Conservation (phyloP, 257 asterid species). For the Ajuga chamaepitys region DNA sequence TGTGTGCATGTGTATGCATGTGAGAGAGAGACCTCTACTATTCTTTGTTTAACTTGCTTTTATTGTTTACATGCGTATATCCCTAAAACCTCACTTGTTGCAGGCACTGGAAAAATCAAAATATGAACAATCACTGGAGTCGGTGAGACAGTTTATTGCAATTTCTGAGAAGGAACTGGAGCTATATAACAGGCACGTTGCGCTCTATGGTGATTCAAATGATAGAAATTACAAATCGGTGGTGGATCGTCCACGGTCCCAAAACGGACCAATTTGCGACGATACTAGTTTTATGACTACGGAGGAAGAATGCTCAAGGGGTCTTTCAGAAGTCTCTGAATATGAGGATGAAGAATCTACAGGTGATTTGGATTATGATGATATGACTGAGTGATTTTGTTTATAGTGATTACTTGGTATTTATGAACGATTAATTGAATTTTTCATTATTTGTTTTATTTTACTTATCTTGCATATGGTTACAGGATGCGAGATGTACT, state of each 20-base stretch:
- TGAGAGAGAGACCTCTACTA: too few species aligned
- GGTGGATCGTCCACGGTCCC: slow-evolving; percentile 31
- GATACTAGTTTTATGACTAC: slow-evolving; percentile 1
- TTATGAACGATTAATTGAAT: too few species aligned
- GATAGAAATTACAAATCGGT: slow-evolving; percentile 49
- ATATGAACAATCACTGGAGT: slow-evolving; percentile 84
- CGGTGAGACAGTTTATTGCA: slow-evolving; percentile 77
- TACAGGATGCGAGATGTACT: too few species aligned
- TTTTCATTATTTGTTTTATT: too few species aligned
- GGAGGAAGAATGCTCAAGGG: slow-evolving; percentile 14
- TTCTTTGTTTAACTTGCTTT: too few species aligned
- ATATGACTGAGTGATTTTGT: slow-evolving; percentile 12
- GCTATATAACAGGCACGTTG: slow-evolving; percentile 75
- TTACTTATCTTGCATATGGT: too few species aligned
- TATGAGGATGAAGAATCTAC: slow-evolving; percentile 17
- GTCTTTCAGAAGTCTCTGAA: slow-evolving; percentile 30
- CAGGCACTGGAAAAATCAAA: slow-evolving; percentile 91
- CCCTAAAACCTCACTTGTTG: not conserved
- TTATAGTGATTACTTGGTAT: too few species aligned
- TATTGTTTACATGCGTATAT: not conserved
- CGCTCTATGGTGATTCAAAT: slow-evolving; percentile 74
- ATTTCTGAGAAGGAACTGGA: slow-evolving; percentile 90
- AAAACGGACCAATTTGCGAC: not conserved
- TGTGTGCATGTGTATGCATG: too few species aligned
- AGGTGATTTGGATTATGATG: slow-evolving; percentile 22